A percentile compares a stretch with the other conserved stretches of the same genome.
Conservation (phyloP, 768 basidiomycete species). For the Xanthoconium stramineum region DNA sequence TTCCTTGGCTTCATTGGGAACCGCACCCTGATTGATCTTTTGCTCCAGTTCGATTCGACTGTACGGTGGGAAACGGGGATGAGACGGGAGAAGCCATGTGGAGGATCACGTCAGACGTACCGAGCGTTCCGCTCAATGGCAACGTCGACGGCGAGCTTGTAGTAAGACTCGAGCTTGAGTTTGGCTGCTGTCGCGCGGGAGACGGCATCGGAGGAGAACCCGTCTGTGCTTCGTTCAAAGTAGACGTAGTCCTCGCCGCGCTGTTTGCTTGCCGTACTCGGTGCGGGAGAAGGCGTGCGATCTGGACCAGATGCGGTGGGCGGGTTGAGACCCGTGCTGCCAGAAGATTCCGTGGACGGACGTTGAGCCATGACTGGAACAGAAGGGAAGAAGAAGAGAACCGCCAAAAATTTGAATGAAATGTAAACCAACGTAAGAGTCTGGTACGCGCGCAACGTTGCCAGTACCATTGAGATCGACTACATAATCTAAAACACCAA, state of each 20-base stretch:
- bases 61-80: constrained; percentile 4
- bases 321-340: constrained; percentile 18
- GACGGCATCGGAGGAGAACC: constrained; percentile 82
- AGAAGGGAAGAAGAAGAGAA: not conserved
- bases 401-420: constrained; percentile 15
- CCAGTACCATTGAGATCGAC: not conserved
- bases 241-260: constrained; percentile 75
- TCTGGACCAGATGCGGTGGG: constrained; percentile 20
- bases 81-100: not conserved
- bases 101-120: constrained; percentile 39
- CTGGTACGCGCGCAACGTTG: constrained; percentile 3
- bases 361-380: constrained; percentile 26
- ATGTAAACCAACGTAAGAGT: constrained; percentile 26
- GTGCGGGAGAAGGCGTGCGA: constrained; percentile 29
- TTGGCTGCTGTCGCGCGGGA: constrained; percentile 92
- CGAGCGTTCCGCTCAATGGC: constrained; percentile 94
- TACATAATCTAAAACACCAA: not conserved
- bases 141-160: constrained; percentile 96
- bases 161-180: constrained; percentile 95
- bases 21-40: constrained; percentile 69
- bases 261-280: constrained; percentile 29
- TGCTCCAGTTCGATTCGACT: constrained; percentile 91
- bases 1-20: constrained; percentile 79
- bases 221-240: constrained; percentile 82
- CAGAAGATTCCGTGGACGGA: constrained; percentile 28